phyloP scores from a whole-genome alignment of 768 basidiomycete species.

The Pseudohyphozyma bogoriensis region DNA sequence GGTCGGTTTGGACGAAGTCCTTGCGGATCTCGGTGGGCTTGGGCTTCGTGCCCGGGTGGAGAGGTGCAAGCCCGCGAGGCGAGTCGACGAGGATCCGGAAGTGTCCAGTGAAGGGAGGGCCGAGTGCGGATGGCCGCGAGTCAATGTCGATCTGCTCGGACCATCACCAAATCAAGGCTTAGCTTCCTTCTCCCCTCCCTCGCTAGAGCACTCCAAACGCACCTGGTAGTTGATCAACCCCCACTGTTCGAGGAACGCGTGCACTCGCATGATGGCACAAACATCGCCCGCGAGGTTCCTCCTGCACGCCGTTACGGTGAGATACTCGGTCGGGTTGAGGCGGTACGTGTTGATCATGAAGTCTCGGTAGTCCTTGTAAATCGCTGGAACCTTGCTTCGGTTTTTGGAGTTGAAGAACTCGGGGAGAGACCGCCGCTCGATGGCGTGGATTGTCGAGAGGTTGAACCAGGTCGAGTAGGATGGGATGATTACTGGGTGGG shows the following conservation, averaged over 20 bases:
- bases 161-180: neutral
- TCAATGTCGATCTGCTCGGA: slow-evolving; percentile 80
- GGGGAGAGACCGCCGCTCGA: slow-evolving; percentile 83
- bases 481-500: slow-evolving; percentile 87
- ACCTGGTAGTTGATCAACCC: slow-evolving; percentile 98
- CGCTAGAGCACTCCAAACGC: slow-evolving; percentile 27
- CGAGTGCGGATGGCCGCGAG: slow-evolving; percentile 81
- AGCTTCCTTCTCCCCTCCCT: neutral
- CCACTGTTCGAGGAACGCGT: slow-evolving; percentile 98
- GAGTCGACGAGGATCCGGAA: slow-evolving; percentile 97
- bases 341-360: slow-evolving; percentile 99
- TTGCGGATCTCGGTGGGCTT: slow-evolving; percentile 9
- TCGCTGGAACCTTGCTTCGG: slow-evolving; percentile 84
- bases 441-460: slow-evolving; percentile 82
- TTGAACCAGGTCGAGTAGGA: slow-evolving; percentile 98
- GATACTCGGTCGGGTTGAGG: slow-evolving; percentile 82
- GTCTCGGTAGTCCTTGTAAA: slow-evolving; percentile 98
- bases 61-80: slow-evolving; percentile 85
- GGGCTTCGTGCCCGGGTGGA: slow-evolving; percentile 48
- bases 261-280: slow-evolving; percentile 96
- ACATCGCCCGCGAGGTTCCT: slow-evolving; percentile 96
- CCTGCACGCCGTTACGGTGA: slow-evolving; percentile 93
- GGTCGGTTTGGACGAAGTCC: slow-evolving; percentile 29
- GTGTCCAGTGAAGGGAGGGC: slow-evolving; percentile 96
- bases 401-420: slow-evolving; percentile 98